Evolutionary conservation across 495 filamentous ascomycete genomes (phyloP).

Genomic region (Penicillium angulare): DNA sequence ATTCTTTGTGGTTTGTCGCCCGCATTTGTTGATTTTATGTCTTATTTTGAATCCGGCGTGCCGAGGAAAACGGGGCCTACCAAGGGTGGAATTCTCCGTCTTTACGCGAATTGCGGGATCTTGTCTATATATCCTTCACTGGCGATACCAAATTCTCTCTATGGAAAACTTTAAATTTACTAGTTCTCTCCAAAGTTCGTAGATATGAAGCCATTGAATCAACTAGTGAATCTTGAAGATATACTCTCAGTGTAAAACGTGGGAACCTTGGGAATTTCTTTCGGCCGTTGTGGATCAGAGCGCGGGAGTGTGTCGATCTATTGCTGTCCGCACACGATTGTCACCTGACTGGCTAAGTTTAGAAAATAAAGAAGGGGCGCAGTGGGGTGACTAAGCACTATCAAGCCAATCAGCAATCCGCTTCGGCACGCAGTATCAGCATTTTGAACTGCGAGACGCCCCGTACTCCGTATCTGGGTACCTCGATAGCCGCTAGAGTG

Average conservation of each 20-base stretch:
- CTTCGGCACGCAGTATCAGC: neutral
- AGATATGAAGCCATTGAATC: too few species aligned
- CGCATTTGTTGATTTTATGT: neutral
- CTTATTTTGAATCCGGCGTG: conserved; percentile 20
- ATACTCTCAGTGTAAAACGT: too few species aligned
- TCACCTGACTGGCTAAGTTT: conserved; percentile 1
- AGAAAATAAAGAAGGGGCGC: neutral
- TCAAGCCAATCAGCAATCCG: neutral
- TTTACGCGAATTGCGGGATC: conserved; percentile 6
- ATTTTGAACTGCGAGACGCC: neutral
- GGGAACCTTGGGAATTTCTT: too few species aligned
- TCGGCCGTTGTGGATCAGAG: too few species aligned
- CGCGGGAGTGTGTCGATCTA: neutral
- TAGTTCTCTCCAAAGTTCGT: neutral
- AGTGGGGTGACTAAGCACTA: neutral
- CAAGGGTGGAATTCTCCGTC: conserved; percentile 12
- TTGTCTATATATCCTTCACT: conserved; percentile 23
- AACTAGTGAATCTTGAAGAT: too few species aligned
- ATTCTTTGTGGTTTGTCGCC: conserved; percentile 13
- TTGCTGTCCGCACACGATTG: neutral
- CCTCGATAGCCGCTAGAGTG: conserved; percentile 3
- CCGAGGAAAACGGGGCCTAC: conserved; percentile 15
- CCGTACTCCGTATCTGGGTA: neutral
- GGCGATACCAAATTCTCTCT: neutral
- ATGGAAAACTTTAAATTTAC: neutral